Evolutionary conservation across 768 basidiomycete genomes (phyloP), one percentile per base, ranked within the genome.

Genomic region (Hirschioporus abietinus): DNA sequence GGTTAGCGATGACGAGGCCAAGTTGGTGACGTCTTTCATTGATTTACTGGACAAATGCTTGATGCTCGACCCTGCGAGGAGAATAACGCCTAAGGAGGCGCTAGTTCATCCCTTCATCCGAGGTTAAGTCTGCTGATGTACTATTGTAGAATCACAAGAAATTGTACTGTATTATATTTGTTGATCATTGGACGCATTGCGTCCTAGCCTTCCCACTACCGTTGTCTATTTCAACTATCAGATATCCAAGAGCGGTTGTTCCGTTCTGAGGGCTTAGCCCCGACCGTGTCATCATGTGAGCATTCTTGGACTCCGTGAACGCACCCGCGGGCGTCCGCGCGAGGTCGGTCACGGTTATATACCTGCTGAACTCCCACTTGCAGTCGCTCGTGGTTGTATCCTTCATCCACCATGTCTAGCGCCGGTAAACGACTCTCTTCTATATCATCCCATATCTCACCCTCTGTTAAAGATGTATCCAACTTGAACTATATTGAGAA

Each of bases 31-130:
- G 25, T 85, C 88, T 6, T 97, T 99, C 72, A 84, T 96, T 63
- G 96, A 99, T 75, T 76, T 99, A 60, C 76, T 99, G 66, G 96
- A 99, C 73, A 95, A 90, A 78, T 96, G 96, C 75, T 81, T 97
- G 27, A 81, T 86, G 24, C 82, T 99, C 18, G 96, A 99, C 74
- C 92, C 96, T 1, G 82, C 86, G 58, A 87, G 93, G 74, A 80
- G 96, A 72, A 86, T 97, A 35, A 88, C 88, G n/a, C 95, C 96
- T 1, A 88, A 90, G 72, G 96, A 98, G 73, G 95, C 93, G 4
- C 82, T 98, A 57, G 77, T 83, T 9, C 95, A 98, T 77, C 87
- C 93, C 0, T 98, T 96, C 77, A 87, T 98, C 66, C 82, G 91
- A 64, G 85, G 86, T 65, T 83, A 70, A 74, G 27, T 61, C 23